These are phyloP conservation scores for Acorus calamus DNA, from an alignment of 106 monocot species.

Conservation along the genomic window DNA sequence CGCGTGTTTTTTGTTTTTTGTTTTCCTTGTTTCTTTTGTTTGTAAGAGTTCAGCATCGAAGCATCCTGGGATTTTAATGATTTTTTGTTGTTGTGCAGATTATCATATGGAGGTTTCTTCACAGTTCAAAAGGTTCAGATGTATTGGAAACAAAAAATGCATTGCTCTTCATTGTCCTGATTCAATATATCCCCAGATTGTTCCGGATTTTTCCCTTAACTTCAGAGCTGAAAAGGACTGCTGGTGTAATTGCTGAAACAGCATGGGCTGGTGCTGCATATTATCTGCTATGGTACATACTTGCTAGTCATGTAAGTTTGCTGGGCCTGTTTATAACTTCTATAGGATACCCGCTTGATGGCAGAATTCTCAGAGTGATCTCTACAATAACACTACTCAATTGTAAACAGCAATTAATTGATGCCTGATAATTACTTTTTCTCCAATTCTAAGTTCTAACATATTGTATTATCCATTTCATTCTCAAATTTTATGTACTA, in stretches of 20 bases:
- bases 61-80: no score
- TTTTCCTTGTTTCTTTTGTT: no score
- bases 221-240: slow-evolving; percentile 44
- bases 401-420: no score
- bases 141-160: slow-evolving; percentile 40
- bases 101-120: slow-evolving; percentile 45
- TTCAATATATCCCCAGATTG: slow-evolving; percentile 55
- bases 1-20: no score
- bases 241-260: slow-evolving; percentile 51
- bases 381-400: no score
- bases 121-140: slow-evolving; percentile 26
- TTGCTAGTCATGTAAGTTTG: slow-evolving; percentile 64
- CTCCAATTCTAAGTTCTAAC: no score
- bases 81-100: slow-evolving; percentile 17
- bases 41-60: no score
- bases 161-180: slow-evolving; percentile 26
- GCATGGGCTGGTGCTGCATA: slow-evolving; percentile 57
- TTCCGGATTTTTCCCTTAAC: slow-evolving; percentile 37
- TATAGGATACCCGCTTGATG: no score
- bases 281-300: slow-evolving; percentile 50
- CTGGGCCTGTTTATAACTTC: neutral
- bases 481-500: no score
- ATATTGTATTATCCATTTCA: no score
- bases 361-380: no score
- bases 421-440: no score